Percentiles rank a stretch among this genome's conserved stretches.
These are phyloP conservation scores for Colletotrichum navitas DNA, from an alignment of 2,329 filamentous ascomycete species.

Conservation along the genomic window DNA sequence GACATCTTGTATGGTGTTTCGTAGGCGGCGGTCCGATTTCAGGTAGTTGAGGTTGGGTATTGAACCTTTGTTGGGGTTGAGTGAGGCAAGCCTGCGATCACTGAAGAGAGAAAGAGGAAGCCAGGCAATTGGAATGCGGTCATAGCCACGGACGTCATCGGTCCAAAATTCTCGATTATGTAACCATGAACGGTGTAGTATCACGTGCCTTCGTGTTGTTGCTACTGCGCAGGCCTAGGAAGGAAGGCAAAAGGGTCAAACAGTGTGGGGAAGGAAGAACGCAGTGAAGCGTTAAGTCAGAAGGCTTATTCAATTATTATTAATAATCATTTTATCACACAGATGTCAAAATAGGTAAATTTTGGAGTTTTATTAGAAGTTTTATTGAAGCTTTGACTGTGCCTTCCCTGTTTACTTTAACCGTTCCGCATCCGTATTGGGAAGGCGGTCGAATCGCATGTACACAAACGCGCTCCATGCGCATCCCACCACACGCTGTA, in stretches of 20 bases:
- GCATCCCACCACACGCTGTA: neutral
- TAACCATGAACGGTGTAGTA: neutral
- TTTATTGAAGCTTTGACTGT: constrained; percentile 1
- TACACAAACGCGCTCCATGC: constrained; percentile 29
- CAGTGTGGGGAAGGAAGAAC: no score
- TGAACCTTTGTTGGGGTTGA: constrained; percentile 26
- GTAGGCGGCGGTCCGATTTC: constrained; percentile 17
- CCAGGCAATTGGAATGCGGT: constrained; percentile 31
- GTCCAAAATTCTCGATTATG: constrained; percentile 39
- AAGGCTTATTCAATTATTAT: neutral
- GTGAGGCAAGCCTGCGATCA: constrained; percentile 35
- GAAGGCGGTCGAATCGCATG: constrained; percentile 46
- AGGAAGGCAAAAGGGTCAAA: neutral
- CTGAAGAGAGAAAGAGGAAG: constrained; percentile 21
- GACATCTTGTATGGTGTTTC: constrained; percentile 48
- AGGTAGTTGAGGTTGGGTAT: constrained; percentile 13
- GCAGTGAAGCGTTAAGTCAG: neutral
- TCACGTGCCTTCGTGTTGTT: constrained; percentile 28
- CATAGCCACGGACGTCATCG: constrained; percentile 52
- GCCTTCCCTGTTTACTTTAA: constrained; percentile 11
- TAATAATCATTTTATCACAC: neutral
- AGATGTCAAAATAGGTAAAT: neutral
- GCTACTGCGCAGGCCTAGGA: neutral
- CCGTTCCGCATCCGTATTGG: constrained; percentile 12
- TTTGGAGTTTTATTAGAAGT: neutral